Percentiles rank a stretch among this genome's conserved stretches.
phyloP scores from a whole-genome alignment of 2,329 filamentous ascomycete genomes.

The Beauveria caledonica region DNA sequence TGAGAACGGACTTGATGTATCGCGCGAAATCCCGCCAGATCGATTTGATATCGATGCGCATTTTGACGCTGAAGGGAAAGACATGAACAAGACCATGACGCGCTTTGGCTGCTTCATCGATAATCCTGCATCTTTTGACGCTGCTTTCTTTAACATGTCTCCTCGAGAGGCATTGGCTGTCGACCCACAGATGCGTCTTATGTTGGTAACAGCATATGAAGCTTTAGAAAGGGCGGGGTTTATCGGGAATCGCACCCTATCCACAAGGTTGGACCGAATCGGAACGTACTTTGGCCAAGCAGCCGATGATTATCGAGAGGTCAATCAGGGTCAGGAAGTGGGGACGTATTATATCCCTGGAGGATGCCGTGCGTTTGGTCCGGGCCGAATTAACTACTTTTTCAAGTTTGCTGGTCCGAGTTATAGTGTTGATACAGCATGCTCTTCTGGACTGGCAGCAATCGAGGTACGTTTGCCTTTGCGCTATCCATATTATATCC shows the following conservation, averaged over 20 bases:
- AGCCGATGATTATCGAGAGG: constrained; percentile 71
- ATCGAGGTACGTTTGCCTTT: constrained; percentile 30
- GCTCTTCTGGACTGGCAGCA: too few relatives aligned
- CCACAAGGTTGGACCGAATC: too few relatives aligned
- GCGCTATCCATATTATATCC: background rate
- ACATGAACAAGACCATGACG: constrained; percentile 58
- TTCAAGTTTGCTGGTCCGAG: constrained; percentile 29
- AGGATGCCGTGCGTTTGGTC: constrained; percentile 40
- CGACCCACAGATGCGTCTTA: too few relatives aligned
- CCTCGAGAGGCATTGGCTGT: too few relatives aligned
- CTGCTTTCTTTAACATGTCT: constrained; percentile 55
- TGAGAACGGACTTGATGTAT: too few relatives aligned
- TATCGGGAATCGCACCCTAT: too few relatives aligned
- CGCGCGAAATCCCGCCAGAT: too few relatives aligned
- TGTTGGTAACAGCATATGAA: too few relatives aligned
- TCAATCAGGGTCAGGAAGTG: constrained; percentile 62
- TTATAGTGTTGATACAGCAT: too few relatives aligned
- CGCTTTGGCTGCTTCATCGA: constrained; percentile 62
- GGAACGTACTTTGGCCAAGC: constrained; percentile 72
- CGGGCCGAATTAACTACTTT: constrained; percentile 60
- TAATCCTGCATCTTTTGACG: constrained; percentile 63
- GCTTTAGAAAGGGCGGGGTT: too few relatives aligned
- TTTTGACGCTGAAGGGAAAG: constrained; percentile 58
- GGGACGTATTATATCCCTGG: constrained; percentile 47
- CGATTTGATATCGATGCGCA: constrained; percentile 57